A percentile compares a stretch with the other conserved stretches of the same genome.
Evolutionary conservation across 2,329 filamentous ascomycete genomes (phyloP).

Genomic region (Colletotrichum nymphaeae): DNA sequence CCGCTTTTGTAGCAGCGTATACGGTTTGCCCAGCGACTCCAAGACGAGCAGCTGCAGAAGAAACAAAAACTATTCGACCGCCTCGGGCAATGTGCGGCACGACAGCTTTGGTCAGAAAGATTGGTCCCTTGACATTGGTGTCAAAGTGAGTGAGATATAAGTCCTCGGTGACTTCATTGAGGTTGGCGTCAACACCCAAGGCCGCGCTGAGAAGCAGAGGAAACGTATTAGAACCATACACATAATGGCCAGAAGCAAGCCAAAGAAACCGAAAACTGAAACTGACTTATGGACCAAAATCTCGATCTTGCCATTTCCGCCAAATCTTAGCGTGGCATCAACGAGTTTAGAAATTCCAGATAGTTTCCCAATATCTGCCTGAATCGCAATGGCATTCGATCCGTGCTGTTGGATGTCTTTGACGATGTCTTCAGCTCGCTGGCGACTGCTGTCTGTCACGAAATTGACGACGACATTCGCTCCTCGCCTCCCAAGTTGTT

Average conservation of each 20-base stretch:
- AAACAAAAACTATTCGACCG: slow-evolving; percentile 47
- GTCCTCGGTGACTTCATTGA: background rate
- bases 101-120: slow-evolving; percentile 46
- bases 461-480: slow-evolving; percentile 41
- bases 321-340: slow-evolving; percentile 36
- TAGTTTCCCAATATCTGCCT: slow-evolving; percentile 37
- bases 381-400: slow-evolving; percentile 27
- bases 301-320: slow-evolving; percentile 40
- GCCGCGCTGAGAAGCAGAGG: background rate
- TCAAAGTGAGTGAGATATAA: slow-evolving; percentile 15
- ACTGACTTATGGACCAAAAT: slow-evolving; percentile 40
- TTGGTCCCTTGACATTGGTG: slow-evolving; percentile 23
- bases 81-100: slow-evolving; percentile 43
- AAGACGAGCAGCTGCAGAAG: slow-evolving; percentile 44
- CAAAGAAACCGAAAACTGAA: background rate
- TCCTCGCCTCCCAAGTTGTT: slow-evolving; percentile 72
- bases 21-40: slow-evolving; percentile 44
- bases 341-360: slow-evolving; percentile 38
- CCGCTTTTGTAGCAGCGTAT: slow-evolving; percentile 49
- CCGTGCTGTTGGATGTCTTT: slow-evolving; percentile 35
- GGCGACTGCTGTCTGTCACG: slow-evolving; percentile 29
- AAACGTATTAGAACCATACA: background rate
- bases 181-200: background rate
- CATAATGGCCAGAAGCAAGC: too few relatives aligned
- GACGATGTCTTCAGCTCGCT: slow-evolving; percentile 36